Conservation (phyloP, 2,329 filamentous ascomycete genomes). For the Trichophaea hybrida region DNA sequence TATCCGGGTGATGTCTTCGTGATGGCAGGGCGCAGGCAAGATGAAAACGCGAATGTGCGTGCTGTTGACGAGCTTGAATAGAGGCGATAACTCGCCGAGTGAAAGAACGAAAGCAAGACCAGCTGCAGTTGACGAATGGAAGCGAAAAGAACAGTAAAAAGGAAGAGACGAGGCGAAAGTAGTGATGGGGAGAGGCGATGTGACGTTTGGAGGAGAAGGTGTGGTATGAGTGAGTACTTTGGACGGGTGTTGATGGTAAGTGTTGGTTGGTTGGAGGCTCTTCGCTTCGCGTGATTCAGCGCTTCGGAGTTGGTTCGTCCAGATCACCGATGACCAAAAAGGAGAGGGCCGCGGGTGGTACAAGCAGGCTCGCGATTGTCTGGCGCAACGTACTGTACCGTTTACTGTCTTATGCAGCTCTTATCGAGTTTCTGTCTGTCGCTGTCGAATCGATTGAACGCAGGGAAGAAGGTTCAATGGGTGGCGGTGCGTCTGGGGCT, state of each 20-base stretch:
- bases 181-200: constrained; percentile 50
- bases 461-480: no score
- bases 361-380: not conserved
- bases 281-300: constrained; percentile 8
- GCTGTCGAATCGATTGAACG: no score
- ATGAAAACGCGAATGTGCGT: not conserved
- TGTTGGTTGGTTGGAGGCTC: not conserved
- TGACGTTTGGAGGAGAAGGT: not conserved
- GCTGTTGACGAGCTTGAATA: not conserved
- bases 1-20: not conserved
- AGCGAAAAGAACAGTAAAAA: constrained; percentile 1
- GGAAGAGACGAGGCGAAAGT: constrained; percentile 32
- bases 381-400: no score
- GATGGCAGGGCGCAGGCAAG: not conserved
- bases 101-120: constrained; percentile 4
- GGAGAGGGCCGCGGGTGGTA: not conserved
- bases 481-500: no score
- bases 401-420: no score
- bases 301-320: not conserved
- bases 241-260: not conserved
- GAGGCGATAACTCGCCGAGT: not conserved
- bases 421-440: no score
- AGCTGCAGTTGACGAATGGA: constrained; percentile 5
- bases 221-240: not conserved
- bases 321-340: not conserved